These are phyloP conservation scores for Phytophthora hibernalis DNA, from an alignment of 352 stramenopile species.

Conservation along the genomic window DNA sequence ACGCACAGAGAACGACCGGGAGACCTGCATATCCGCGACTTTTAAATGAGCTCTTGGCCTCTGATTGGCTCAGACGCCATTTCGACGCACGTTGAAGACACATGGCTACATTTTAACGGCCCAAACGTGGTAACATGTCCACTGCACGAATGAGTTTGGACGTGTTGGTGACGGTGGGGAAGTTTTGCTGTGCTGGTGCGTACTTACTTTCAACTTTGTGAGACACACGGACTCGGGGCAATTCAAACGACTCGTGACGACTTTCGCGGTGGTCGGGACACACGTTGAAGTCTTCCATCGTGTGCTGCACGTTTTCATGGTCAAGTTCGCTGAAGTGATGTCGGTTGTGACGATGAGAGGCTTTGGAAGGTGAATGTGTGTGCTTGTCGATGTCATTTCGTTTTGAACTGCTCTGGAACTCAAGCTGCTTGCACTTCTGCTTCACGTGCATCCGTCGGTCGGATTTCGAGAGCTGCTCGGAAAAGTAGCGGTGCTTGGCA, in stretches of 20 bases:
- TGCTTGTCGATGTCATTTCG: background rate
- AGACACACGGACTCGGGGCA: slow-evolving; percentile 10
- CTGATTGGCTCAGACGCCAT: slow-evolving; percentile 34
- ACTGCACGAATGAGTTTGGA: slow-evolving; percentile 53
- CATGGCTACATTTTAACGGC: slow-evolving; percentile 21
- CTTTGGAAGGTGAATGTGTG: slow-evolving; percentile 13
- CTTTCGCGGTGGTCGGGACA: slow-evolving; percentile 18
- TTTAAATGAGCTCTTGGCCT: background rate
- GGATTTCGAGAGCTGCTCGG: slow-evolving; percentile 65
- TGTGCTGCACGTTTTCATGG: slow-evolving; percentile 9
- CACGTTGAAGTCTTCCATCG: slow-evolving; percentile 20
- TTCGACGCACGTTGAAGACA: slow-evolving; percentile 15
- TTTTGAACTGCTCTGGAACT: slow-evolving; percentile 17
- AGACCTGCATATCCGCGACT: slow-evolving; percentile 1
- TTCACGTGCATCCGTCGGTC: slow-evolving; percentile 49
- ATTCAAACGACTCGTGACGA: slow-evolving; percentile 4
- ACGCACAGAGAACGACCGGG: slow-evolving; percentile 13
- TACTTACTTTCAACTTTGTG: slow-evolving; percentile 28
- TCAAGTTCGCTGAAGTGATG: slow-evolving; percentile 3
- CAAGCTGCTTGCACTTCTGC: slow-evolving; percentile 44
- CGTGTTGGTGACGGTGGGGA: slow-evolving; percentile 49
- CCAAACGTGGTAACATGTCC: slow-evolving; percentile 43
- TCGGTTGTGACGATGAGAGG: slow-evolving; percentile 12
- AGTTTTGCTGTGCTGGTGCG: slow-evolving; percentile 9
- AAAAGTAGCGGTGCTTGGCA: slow-evolving; percentile 53